phyloP scores from a whole-genome alignment of 2,329 filamentous ascomycete genomes.

The Colletotrichum gloeosporioides region DNA sequence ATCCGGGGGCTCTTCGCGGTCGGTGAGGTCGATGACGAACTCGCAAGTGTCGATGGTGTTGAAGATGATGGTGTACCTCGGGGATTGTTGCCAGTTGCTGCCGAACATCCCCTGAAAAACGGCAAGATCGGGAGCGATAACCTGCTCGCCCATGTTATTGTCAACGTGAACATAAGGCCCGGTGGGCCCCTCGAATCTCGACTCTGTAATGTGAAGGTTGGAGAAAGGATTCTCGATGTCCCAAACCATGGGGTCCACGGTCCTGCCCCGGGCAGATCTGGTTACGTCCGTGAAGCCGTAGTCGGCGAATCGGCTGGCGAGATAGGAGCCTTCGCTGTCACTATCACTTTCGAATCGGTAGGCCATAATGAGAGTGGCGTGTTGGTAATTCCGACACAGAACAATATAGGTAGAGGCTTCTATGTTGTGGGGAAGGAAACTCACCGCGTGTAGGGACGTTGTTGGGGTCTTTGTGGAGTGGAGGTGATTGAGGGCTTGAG shows the following conservation, averaged over 20 bases:
- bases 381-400: background rate
- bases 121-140: background rate
- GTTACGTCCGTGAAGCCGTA: background rate
- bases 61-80: background rate
- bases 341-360: background rate
- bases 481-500: background rate
- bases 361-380: background rate
- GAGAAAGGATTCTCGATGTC: background rate
- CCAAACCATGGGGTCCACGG: background rate
- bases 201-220: background rate
- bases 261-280: background rate
- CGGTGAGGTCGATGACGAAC: background rate
- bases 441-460: background rate
- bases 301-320: background rate
- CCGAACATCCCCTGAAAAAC: background rate
- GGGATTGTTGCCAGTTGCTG: background rate
- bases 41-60: background rate
- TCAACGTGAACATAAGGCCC: background rate
- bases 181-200: background rate
- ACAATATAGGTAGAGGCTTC: background rate
- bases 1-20: background rate
- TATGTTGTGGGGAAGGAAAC: accelerated
- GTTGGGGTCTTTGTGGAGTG: background rate
- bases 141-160: background rate
- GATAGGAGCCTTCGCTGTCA: background rate